Evolutionary conservation across 176 grass and related monocot genomes (phyloP).

Genomic region (Oryza glumipatula): DNA sequence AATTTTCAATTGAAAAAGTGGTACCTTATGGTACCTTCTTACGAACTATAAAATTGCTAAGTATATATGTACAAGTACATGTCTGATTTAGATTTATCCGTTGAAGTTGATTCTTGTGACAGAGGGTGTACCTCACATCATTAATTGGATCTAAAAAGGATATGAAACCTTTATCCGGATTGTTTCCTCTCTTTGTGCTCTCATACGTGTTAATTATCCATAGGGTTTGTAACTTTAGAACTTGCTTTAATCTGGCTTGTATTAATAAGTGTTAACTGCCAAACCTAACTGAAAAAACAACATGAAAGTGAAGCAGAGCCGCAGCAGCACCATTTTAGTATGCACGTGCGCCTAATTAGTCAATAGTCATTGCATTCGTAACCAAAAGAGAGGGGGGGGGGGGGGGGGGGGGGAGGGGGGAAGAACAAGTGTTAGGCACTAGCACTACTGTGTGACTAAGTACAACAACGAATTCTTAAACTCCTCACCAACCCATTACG

Average conservation of each 20-base stretch:
- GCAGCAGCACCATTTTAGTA: neutral
- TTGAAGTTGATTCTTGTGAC: too few relatives aligned
- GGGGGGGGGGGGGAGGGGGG: neutral
- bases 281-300: neutral
- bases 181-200: neutral
- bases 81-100: too few relatives aligned
- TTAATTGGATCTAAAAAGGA: neutral
- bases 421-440: neutral
- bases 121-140: neutral
- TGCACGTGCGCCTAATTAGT: neutral
- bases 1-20: too few relatives aligned
- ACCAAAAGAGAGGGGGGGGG: neutral
- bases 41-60: too few relatives aligned
- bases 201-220: neutral
- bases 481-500: constrained; percentile 26
- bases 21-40: too few relatives aligned
- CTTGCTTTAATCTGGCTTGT: neutral
- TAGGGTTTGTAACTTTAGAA: neutral
- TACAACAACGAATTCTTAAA: neutral
- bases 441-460: neutral
- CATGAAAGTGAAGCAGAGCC: neutral
- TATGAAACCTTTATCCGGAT: neutral
- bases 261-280: neutral
- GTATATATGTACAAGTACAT: too few relatives aligned
- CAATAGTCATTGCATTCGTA: constrained; percentile 16